These are phyloP conservation scores for Scutellaria galericulata DNA, from an alignment of 257 asterid species.

Conservation along the genomic window DNA sequence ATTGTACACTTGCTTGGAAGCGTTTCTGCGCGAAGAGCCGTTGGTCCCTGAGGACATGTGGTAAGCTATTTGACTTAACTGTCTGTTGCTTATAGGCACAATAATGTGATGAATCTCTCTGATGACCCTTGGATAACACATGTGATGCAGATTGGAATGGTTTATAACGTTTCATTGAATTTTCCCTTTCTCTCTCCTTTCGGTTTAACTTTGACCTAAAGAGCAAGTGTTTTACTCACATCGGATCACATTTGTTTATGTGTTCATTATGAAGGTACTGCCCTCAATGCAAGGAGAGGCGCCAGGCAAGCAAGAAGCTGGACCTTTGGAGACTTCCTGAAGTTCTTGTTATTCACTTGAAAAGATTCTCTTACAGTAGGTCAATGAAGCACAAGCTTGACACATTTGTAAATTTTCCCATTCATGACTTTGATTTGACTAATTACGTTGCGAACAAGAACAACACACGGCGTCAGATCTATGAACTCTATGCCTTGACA, in stretches of 20 bases:
- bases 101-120: not conserved
- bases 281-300: slow-evolving; percentile 97
- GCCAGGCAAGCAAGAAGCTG: slow-evolving; percentile 97
- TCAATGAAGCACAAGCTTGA: slow-evolving; percentile 98
- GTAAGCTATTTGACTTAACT: slow-evolving; percentile 48
- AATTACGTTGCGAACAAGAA: slow-evolving; percentile 94
- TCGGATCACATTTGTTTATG: slow-evolving; percentile 18
- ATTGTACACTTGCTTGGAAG: slow-evolving; percentile 95
- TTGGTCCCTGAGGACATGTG: slow-evolving; percentile 99
- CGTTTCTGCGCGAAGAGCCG: slow-evolving; percentile 97
- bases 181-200: too few species aligned
- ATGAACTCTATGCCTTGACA: slow-evolving; percentile 92
- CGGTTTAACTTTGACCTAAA: not conserved
- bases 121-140: not conserved
- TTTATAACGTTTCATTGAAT: too few species aligned
- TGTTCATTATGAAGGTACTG: slow-evolving; percentile 70
- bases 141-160: too few species aligned
- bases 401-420: slow-evolving; percentile 93
- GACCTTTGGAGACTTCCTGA: slow-evolving; percentile 99
- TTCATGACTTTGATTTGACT: slow-evolving; percentile 91
- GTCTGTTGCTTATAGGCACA: slow-evolving; percentile 26
- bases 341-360: slow-evolving; percentile 95
- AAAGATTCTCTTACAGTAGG: slow-evolving; percentile 96
- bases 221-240: not conserved
- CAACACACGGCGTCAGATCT: slow-evolving; percentile 77